Evolutionary conservation across 257 asterid genomes (phyloP).

Genomic region (Echites panduratus): DNA sequence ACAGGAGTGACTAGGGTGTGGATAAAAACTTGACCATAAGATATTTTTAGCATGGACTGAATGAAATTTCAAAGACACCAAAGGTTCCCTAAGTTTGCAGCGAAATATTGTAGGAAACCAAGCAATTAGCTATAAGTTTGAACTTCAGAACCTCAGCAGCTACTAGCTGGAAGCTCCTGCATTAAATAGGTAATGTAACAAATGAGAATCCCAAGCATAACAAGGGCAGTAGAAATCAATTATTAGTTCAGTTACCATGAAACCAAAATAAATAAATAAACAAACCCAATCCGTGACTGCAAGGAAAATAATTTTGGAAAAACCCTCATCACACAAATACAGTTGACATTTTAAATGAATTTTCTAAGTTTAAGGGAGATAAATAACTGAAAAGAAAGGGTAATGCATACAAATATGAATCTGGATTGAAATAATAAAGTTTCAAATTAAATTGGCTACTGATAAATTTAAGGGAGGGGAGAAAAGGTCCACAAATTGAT

Average conservation of each 20-base stretch:
- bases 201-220: background rate
- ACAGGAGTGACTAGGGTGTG: background rate
- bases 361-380: background rate
- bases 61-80: background rate
- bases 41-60: background rate
- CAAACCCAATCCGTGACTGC: background rate
- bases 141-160: background rate
- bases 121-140: background rate
- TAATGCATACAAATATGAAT: background rate
- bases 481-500: background rate
- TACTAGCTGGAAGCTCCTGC: constrained; percentile 20
- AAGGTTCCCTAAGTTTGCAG: background rate
- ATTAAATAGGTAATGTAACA: background rate
- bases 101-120: background rate
- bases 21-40: background rate
- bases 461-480: background rate
- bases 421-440: too few relatives aligned
- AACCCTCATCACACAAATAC: background rate
- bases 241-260: background rate
- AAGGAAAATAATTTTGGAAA: background rate
- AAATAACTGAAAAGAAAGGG: background rate
- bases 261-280: background rate
- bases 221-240: background rate
- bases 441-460: background rate
- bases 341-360: background rate